These are phyloP conservation scores for Lachnellula arida DNA, from an alignment of 2,329 filamentous ascomycete genomes.

Conservation along the genomic window DNA sequence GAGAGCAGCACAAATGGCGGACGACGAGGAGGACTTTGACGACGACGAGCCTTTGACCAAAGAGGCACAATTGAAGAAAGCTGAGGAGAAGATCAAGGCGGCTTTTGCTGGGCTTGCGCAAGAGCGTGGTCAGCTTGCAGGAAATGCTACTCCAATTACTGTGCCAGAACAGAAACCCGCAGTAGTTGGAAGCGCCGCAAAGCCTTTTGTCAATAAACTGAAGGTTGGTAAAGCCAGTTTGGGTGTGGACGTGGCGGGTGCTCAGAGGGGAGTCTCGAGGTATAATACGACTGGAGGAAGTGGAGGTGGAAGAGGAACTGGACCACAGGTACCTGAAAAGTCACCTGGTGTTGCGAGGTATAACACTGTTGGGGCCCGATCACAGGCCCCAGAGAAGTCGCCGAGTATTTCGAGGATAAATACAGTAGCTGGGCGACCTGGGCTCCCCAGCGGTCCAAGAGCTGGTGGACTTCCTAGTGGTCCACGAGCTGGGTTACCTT, in stretches of 20 bases:
- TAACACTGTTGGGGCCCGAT: background rate
- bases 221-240: background rate
- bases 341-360: background rate
- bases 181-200: too few species aligned
- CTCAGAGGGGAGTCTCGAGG: background rate
- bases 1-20: background rate
- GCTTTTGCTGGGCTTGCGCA: constrained; percentile 6
- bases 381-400: background rate
- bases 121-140: background rate
- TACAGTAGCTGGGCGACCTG: background rate
- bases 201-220: too few species aligned
- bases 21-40: background rate
- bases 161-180: too few species aligned
- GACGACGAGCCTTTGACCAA: background rate
- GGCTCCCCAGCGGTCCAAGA: background rate
- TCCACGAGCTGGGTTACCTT: background rate
- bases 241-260: background rate
- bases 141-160: background rate
- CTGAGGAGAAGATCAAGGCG: constrained; percentile 6
- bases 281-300: background rate
- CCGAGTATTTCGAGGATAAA: background rate
- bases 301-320: background rate
- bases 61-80: constrained; percentile 2
- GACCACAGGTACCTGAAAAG: background rate
- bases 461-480: background rate